phyloP scores from a whole-genome alignment of 352 stramenopile genomes.

The Globisporangium recalcitrans region DNA sequence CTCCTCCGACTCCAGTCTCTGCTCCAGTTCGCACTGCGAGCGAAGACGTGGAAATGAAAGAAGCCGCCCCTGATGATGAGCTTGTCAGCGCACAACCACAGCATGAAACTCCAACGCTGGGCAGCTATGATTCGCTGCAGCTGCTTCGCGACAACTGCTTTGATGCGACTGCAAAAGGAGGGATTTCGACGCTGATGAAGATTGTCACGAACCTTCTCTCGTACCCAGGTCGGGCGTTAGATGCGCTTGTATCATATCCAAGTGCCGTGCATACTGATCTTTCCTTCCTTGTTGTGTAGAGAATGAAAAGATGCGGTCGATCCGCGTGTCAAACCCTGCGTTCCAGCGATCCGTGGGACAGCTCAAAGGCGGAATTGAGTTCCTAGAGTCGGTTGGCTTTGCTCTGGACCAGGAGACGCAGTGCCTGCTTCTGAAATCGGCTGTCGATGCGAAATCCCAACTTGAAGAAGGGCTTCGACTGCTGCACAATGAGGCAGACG shows the following conservation, averaged over 20 bases:
- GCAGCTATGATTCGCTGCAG: conserved; percentile 59
- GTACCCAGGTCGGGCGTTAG: conserved; percentile 54
- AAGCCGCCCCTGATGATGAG: conserved; percentile 10
- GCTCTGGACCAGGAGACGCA: conserved; percentile 38
- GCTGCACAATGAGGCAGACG: conserved; percentile 71
- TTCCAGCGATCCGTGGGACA: conserved; percentile 69
- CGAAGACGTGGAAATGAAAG: conserved; percentile 54
- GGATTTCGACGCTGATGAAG: conserved; percentile 79
- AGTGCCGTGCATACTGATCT: neutral
- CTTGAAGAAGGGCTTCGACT: conserved; percentile 53
- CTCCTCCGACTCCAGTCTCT: neutral
- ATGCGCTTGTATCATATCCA: neutral
- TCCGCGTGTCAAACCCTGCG: conserved; percentile 66
- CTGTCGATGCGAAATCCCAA: conserved; percentile 18
- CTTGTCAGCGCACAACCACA: neutral
- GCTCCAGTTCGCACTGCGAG: neutral
- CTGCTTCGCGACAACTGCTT: conserved; percentile 71
- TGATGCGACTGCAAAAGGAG: conserved; percentile 53
- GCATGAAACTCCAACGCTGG: conserved; percentile 21
- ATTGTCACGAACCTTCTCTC: conserved; percentile 84
- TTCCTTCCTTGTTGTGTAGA: conserved; percentile 25
- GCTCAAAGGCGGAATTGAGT: conserved; percentile 64
- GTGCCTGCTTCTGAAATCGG: conserved; percentile 33
- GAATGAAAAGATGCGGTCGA: conserved; percentile 79
- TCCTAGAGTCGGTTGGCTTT: conserved; percentile 69